Percentiles rank a stretch among this genome's conserved stretches.
These are phyloP conservation scores for Trichoderma sp. DNA, from an alignment of 2,329 filamentous ascomycete species.

Conservation along the genomic window DNA sequence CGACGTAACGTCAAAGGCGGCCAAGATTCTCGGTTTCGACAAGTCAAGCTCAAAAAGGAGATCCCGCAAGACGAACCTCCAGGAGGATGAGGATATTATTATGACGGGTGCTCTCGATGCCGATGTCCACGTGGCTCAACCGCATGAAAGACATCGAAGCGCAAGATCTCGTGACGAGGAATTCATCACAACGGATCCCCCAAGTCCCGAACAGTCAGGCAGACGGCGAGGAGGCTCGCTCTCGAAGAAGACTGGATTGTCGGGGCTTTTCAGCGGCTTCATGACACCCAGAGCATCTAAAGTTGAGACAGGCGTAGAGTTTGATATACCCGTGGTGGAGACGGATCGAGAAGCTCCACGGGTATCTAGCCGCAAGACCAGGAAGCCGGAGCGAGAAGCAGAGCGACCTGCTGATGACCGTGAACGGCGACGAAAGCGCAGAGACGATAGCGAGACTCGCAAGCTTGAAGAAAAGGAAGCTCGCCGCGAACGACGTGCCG, in stretches of 20 bases:
- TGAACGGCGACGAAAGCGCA: constrained; percentile 53
- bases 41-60: constrained; percentile 42
- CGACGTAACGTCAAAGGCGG: constrained; percentile 70
- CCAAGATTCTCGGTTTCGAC: constrained; percentile 67
- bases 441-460: constrained; percentile 53
- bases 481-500: constrained; percentile 52
- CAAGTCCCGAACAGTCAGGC: constrained; percentile 33
- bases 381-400: constrained; percentile 50
- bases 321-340: constrained; percentile 47
- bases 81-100: constrained; percentile 50
- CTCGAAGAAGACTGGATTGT: constrained; percentile 53
- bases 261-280: constrained; percentile 61
- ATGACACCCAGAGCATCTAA: constrained; percentile 45
- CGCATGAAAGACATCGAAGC: constrained; percentile 34
- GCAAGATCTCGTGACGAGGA: constrained; percentile 40
- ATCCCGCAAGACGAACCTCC: constrained; percentile 40
- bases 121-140: constrained; percentile 33
- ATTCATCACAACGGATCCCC: constrained; percentile 37
- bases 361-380: constrained; percentile 59
- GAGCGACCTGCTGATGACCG: constrained; percentile 53
- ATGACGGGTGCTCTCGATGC: constrained; percentile 44
- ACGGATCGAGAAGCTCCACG: constrained; percentile 57
- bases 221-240: constrained; percentile 37
- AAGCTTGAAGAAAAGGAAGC: constrained; percentile 58
- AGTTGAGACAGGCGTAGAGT: constrained; percentile 50